A percentile compares a stretch with the other conserved stretches of the same genome.
These are phyloP conservation scores for Pleurotus salmoneostramineus DNA, from an alignment of 768 basidiomycete species.

Conservation along the genomic window DNA sequence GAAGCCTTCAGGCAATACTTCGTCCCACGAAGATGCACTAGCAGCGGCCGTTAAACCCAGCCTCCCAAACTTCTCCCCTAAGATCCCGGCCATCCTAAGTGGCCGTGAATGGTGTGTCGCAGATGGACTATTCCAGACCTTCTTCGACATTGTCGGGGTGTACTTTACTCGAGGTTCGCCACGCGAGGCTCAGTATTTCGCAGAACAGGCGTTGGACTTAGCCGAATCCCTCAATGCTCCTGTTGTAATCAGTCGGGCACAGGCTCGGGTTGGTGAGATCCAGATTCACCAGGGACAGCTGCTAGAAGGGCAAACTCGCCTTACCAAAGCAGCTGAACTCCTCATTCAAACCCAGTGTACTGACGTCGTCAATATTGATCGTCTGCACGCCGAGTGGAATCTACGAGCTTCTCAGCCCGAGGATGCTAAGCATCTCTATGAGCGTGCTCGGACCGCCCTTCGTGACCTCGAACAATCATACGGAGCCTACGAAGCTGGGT, in stretches of 20 bases:
- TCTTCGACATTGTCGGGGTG: constrained; percentile 60
- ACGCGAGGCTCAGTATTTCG: constrained; percentile 82
- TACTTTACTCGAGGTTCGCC: constrained; percentile 77
- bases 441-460: constrained; percentile 52
- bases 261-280: constrained; percentile 67
- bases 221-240: constrained; percentile 67
- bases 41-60: constrained; percentile 15
- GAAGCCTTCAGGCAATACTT: constrained; percentile 29
- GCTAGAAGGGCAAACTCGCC: constrained; percentile 49
- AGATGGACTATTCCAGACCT: constrained; percentile 61
- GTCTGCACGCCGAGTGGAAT: constrained; percentile 53
- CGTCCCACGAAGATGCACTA: constrained; percentile 9
- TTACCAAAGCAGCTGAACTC: constrained; percentile 46
- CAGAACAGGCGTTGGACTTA: constrained; percentile 71
- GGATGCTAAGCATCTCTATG: constrained; percentile 51
- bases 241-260: constrained; percentile 59
- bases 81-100: constrained; percentile 35
- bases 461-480: constrained; percentile 59
- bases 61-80: constrained; percentile 21
- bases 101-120: constrained; percentile 75
- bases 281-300: constrained; percentile 59
- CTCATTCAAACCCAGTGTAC: constrained; percentile 45
- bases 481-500: constrained; percentile 51
- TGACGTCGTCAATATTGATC: constrained; percentile 54
- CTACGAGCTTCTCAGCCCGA: constrained; percentile 33